These are phyloP conservation scores for Metschnikowia colocasiae DNA, from an alignment of 805 yeast genomes.

Conservation along the genomic window DNA sequence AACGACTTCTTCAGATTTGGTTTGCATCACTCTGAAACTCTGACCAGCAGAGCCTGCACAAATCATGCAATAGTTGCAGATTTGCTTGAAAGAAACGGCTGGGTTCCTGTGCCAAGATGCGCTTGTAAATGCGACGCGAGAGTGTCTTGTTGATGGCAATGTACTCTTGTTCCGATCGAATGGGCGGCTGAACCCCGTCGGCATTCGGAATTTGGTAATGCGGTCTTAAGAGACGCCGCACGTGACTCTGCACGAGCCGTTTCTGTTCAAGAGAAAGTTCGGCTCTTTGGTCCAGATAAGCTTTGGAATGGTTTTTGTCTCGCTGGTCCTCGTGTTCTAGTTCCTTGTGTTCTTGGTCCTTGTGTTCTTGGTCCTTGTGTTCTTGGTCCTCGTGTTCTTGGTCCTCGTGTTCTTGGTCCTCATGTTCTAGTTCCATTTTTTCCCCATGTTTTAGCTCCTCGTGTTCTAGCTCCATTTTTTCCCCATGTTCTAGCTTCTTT, in stretches of 20 bases:
- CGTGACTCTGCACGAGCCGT: conserved; percentile 50
- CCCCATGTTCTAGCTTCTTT: too few species aligned
- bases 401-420: too few species aligned
- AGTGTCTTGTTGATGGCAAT: conserved; percentile 60
- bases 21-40: not conserved
- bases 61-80: not conserved
- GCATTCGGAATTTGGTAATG: conserved; percentile 30
- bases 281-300: not conserved
- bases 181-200: conserved; percentile 6
- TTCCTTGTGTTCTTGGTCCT: too few species aligned
- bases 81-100: not conserved
- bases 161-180: conserved; percentile 39
- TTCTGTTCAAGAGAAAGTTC: conserved; percentile 45
- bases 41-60: conserved; percentile 7
- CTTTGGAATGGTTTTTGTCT: not conserved
- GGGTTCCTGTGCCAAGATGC: conserved; percentile 15
- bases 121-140: conserved; percentile 54
- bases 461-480: too few species aligned
- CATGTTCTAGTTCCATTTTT: too few species aligned
- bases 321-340: too few species aligned
- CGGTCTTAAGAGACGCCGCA: conserved; percentile 50
- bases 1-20: too few species aligned
- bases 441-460: too few species aligned
- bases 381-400: too few species aligned
- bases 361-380: too few species aligned